Base-by-base conservation (phyloP, 1,284 basidiomycete species). In the Rhizoctonia solani region DNA sequence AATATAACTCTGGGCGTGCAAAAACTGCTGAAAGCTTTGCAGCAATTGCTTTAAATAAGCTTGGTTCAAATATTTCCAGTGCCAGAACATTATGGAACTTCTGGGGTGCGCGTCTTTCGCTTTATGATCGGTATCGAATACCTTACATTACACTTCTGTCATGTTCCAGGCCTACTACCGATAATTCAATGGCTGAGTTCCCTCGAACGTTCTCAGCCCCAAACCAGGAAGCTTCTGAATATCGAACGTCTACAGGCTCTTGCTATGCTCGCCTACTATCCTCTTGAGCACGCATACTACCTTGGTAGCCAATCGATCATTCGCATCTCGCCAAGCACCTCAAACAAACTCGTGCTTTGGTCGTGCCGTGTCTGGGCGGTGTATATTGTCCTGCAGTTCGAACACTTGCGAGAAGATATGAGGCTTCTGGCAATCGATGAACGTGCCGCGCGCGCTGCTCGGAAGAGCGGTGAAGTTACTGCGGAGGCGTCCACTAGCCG, bases 201-300 rank as follows among this genome's bases (percentile, higher is more conserved):
- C 1, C 75, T 92, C 69, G 90, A 92, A 74, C 84, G 85, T 34
- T 83, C 77, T 54, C 85, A 85, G 1, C 85, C 86, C 14, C 85
- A 87, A 1, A 90, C 90, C 2, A 82, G 86, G 8, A 81, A 80
- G 46, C 80, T 90, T 23, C 84, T 86, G 61, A 89, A 84, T 8
- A 89, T 93, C 54, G 89, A 93, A 73, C 86, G 89, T 27, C 78
- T 92, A 8, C 91, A 93, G 75, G 90, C 87, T 19, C 90, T 89
- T 87, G 85, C 88, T 0, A 92, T 93, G 90, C 79, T 93, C 19
- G 82, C 80, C 1, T 93, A 89, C 78, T 93, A 89, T 73, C 90
- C 90, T 1, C 80, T 93, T 58, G 90, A 93, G 73, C 89, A 93
- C 72, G 76, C 89, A 32, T 88, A 83, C 73, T 93, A 90, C 74